phyloP scores from a whole-genome alignment of 306 rosid species.

The Begonia fuchsioides region DNA sequence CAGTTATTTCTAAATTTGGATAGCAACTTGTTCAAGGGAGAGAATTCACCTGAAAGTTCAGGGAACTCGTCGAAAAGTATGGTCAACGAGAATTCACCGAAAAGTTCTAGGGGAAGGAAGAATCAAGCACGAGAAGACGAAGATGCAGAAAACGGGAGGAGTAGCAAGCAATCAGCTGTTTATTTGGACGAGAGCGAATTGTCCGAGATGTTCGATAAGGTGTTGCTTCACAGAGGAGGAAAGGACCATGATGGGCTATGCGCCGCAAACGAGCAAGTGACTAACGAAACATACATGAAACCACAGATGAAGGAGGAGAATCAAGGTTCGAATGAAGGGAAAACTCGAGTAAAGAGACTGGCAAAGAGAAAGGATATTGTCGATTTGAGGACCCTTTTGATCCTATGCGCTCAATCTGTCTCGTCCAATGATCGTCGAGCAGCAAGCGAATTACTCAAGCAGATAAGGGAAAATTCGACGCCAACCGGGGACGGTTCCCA shows the following conservation, averaged over 20 bases:
- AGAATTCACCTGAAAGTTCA: no score
- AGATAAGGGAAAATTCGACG: constrained; percentile 10
- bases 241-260: constrained; percentile 21
- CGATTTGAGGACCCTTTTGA: constrained; percentile 12
- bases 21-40: constrained; percentile 11
- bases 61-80: no score
- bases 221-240: constrained; percentile 25
- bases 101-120: constrained; percentile 27
- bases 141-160: constrained; percentile 27
- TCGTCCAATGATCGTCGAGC: constrained; percentile 5
- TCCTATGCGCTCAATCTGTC: constrained; percentile 14
- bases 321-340: constrained; percentile 1
- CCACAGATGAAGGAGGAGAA: constrained; percentile 7
- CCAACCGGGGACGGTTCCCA: constrained; percentile 10
- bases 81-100: constrained; percentile 3
- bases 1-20: constrained; percentile 32
- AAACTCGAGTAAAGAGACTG: constrained; percentile 11
- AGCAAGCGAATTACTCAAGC: constrained; percentile 7
- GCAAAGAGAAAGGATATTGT: constrained; percentile 10
- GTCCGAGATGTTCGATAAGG: constrained; percentile 36
- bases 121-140: constrained; percentile 25
- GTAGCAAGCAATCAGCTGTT: constrained; percentile 34
- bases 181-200: constrained; percentile 30
- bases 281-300: constrained; percentile 6
- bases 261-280: constrained; percentile 9